Evolutionary conservation across 2,329 filamentous ascomycete genomes (phyloP).

Genomic region (Fusarium succisae): DNA sequence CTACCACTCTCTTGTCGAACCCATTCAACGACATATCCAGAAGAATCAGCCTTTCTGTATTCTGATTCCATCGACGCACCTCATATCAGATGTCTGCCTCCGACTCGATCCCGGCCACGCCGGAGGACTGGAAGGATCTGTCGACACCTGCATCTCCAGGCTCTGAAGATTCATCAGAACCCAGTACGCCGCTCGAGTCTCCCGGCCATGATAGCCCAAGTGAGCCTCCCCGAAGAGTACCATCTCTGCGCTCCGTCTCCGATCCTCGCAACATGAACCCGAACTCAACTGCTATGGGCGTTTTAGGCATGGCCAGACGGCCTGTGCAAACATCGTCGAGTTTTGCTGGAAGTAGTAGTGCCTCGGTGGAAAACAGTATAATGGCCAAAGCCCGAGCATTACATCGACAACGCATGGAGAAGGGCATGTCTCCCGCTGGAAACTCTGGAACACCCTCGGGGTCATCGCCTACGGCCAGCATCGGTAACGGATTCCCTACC

Average conservation of each 20-base stretch:
- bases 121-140: constrained; percentile 55
- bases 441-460: constrained; percentile 45
- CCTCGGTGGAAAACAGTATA: constrained; percentile 51
- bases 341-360: constrained; percentile 45
- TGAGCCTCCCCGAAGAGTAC: constrained; percentile 60
- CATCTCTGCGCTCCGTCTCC: constrained; percentile 68
- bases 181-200: constrained; percentile 58
- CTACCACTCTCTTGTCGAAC: neutral
- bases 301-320: constrained; percentile 72
- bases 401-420: constrained; percentile 57
- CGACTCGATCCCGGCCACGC: constrained; percentile 55
- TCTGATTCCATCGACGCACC: constrained; percentile 6
- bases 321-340: constrained; percentile 55
- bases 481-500: constrained; percentile 55
- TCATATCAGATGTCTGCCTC: constrained; percentile 40
- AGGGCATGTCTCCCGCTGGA: constrained; percentile 50
- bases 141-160: constrained; percentile 55
- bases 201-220: constrained; percentile 46
- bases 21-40: neutral
- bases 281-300: constrained; percentile 85
- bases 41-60: neutral
- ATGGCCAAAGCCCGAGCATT: constrained; percentile 60
- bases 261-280: constrained; percentile 74
- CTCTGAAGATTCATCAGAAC: constrained; percentile 58
- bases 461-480: constrained; percentile 46